Percentiles rank a stretch among this genome's conserved stretches.
Evolutionary conservation across 805 yeast species (phyloP).

Genomic region (Yarrowia phangngaensis): DNA sequence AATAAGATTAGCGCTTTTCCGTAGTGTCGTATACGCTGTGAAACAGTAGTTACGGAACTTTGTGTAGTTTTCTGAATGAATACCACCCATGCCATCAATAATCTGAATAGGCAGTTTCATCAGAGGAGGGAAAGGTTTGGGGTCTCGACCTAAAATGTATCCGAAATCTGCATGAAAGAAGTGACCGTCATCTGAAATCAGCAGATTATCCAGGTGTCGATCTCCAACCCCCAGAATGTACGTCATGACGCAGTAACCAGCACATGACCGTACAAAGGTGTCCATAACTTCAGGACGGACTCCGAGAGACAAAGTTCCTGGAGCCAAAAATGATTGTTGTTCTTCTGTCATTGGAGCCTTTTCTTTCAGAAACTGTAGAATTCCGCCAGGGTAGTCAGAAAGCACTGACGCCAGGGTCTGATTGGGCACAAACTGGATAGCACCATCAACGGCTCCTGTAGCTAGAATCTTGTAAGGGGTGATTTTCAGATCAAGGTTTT

Average conservation of each 20-base stretch:
- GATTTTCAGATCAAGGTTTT: constrained; percentile 80
- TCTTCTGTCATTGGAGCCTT: constrained; percentile 31
- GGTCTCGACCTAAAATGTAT: constrained; percentile 92
- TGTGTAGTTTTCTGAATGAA: constrained; percentile 75
- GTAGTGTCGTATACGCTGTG: constrained; percentile 83
- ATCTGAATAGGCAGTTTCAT: constrained; percentile 97
- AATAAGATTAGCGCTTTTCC: constrained; percentile 86
- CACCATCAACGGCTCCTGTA: constrained; percentile 85
- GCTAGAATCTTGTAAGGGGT: constrained; percentile 90
- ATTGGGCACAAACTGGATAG: constrained; percentile 91
- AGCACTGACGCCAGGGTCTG: constrained; percentile 80
- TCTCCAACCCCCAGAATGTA: constrained; percentile 95
- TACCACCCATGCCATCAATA: constrained; percentile 97
- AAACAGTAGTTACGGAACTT: constrained; percentile 90
- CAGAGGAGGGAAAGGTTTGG: constrained; percentile 97
- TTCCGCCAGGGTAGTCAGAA: constrained; percentile 64
- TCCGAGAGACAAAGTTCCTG: constrained; percentile 34
- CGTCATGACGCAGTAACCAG: constrained; percentile 96
- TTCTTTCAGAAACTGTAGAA: constrained; percentile 62
- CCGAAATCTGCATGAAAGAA: constrained; percentile 99
- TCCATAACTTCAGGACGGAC: constrained; percentile 74
- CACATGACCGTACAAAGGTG: constrained; percentile 88
- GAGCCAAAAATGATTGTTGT: constrained; percentile 2
- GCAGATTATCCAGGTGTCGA: constrained; percentile 86
- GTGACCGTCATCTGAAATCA: constrained; percentile 76